Evolutionary conservation across 2,329 filamentous ascomycete genomes (phyloP).

Genomic region (Chalara sp.): DNA sequence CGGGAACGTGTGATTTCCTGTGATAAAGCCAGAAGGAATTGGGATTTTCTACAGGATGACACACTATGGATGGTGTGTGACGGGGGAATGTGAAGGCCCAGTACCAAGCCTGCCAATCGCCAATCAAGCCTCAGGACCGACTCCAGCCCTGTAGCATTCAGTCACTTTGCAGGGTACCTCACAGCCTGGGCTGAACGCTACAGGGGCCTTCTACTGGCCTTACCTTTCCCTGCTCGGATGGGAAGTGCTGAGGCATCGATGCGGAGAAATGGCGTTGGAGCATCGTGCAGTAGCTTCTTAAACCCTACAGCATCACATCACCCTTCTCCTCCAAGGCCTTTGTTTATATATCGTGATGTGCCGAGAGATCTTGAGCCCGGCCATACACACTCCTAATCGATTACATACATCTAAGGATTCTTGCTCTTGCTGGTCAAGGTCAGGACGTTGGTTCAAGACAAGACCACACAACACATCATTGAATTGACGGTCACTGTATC

Average conservation of each 20-base stretch:
- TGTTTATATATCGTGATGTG: neutral
- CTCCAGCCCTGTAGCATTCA: slow-evolving; percentile 4
- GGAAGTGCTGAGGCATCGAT: neutral
- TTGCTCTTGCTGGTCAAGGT: slow-evolving; percentile 20
- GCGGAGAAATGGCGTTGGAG: neutral
- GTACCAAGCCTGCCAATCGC: slow-evolving; percentile 8
- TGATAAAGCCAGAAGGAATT: too few relatives aligned
- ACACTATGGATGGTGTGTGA: neutral
- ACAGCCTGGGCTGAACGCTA: slow-evolving; percentile 3
- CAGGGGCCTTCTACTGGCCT: neutral
- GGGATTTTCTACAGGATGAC: too few relatives aligned
- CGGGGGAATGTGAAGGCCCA: neutral
- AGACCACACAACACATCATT: slow-evolving; percentile 1
- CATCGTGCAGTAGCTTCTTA: neutral
- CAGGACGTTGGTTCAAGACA: neutral
- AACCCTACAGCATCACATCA: neutral
- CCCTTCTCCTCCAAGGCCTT: neutral
- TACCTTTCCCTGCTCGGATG: neutral
- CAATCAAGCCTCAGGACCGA: slow-evolving; percentile 15
- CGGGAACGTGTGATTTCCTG: too few relatives aligned
- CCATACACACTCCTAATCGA: neutral
- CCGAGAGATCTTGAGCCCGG: neutral
- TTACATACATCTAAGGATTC: neutral
- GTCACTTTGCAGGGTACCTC: slow-evolving; percentile 14
- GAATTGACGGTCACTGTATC: slow-evolving; percentile 1